phyloP scores from a whole-genome alignment of 2,329 filamentous ascomycete species.

The Lasiodiplodia gonubiensis region DNA sequence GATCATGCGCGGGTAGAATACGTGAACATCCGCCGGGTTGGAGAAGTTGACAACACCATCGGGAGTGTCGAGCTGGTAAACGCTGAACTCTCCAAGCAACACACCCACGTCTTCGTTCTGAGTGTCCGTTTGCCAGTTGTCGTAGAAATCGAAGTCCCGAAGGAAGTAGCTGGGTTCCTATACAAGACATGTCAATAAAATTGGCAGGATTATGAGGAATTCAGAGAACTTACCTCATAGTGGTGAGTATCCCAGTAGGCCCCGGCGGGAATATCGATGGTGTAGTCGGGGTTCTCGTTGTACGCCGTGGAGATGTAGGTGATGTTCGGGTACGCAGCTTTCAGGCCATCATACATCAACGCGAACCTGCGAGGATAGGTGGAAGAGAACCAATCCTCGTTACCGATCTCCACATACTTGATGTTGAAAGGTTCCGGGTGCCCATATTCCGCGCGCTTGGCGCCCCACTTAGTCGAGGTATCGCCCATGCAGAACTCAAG shows the following conservation, averaged over 20 bases:
- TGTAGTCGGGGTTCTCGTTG: conserved; percentile 39
- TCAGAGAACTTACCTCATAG: conserved; percentile 35
- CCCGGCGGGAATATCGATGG: conserved; percentile 45
- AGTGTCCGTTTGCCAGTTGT: conserved; percentile 35
- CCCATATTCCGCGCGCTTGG: conserved; percentile 43
- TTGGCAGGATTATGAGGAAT: not conserved
- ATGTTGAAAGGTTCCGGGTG: conserved; percentile 46
- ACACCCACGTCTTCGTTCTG: conserved; percentile 34
- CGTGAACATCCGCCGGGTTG: conserved; percentile 31
- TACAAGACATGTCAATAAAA: not conserved
- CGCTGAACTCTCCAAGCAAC: conserved; percentile 36
- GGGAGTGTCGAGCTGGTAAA: conserved; percentile 40
- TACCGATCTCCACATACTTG: conserved; percentile 48
- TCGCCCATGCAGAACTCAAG: conserved; percentile 41
- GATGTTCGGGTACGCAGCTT: conserved; percentile 43
- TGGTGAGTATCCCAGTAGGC: conserved; percentile 51
- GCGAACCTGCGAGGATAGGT: conserved; percentile 41
- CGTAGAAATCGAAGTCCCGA: conserved; percentile 30
- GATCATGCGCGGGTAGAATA: conserved; percentile 39
- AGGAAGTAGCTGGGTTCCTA: conserved; percentile 47
- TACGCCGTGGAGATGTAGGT: conserved; percentile 40
- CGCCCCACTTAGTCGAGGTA: conserved; percentile 41
- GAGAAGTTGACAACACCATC: conserved; percentile 33
- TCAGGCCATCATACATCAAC: conserved; percentile 43
- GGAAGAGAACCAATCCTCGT: conserved; percentile 46